A percentile compares a stretch with the other conserved stretches of the same genome.
Conservation (phyloP, 306 rosid genomes). For the Rosa chinensis region DNA sequence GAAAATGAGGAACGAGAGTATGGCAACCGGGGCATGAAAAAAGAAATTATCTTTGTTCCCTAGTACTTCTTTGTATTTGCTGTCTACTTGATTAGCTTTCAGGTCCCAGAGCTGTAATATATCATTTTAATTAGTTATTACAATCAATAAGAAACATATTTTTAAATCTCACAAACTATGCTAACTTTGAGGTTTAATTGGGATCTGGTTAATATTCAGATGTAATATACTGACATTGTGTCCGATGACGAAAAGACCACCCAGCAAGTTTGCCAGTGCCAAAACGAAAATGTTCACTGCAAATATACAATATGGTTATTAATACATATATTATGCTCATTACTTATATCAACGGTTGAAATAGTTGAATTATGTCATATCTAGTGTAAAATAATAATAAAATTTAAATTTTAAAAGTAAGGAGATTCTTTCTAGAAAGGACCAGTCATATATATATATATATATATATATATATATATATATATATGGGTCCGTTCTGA, state of each 20-base stretch:
- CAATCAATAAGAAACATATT: background rate
- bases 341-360: too few relatives aligned
- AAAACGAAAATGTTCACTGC: conserved; percentile 72
- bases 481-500: too few relatives aligned
- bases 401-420: too few relatives aligned
- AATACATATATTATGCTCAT: background rate
- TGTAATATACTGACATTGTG: conserved; percentile 57
- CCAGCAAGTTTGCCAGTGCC: conserved; percentile 73
- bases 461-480: background rate
- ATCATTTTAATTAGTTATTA: conserved; percentile 7
- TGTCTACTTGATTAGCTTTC: conserved; percentile 34
- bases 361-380: too few relatives aligned
- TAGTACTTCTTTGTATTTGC: conserved; percentile 37
- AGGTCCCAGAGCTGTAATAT: conserved; percentile 58
- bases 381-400: too few relatives aligned
- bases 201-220: background rate
- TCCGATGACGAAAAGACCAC: conserved; percentile 68
- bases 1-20: conserved; percentile 61
- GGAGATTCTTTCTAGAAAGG: too few relatives aligned
- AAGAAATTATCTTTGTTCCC: conserved; percentile 54
- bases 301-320: background rate
- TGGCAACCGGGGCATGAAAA: conserved; percentile 48
- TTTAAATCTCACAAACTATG: background rate
- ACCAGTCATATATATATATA: background rate
- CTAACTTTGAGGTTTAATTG: background rate